These are phyloP conservation scores for Boletellus ananiceps DNA, from an alignment of 768 basidiomycete species.

Conservation along the genomic window DNA sequence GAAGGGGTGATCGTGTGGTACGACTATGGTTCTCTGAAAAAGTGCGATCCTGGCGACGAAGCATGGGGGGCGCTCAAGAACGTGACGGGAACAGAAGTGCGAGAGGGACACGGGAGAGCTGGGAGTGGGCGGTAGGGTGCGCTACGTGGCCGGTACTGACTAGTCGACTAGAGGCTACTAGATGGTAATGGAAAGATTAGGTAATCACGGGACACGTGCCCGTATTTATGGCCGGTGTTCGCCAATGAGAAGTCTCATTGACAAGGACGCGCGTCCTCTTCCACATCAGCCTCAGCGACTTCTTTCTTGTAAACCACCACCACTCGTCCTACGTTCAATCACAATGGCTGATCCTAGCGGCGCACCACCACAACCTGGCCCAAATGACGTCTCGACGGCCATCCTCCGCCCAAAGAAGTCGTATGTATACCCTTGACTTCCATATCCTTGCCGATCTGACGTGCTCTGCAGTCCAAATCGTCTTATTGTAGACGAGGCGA, in stretches of 20 bases:
- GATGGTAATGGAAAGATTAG: conserved; percentile 10
- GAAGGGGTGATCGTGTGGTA: conserved; percentile 72
- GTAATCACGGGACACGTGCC: conserved; percentile 4
- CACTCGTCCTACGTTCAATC: conserved; percentile 4
- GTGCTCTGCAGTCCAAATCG: conserved; percentile 78
- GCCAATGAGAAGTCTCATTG: neutral
- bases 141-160: neutral
- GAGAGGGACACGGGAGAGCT: conserved; percentile 9
- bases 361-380: conserved; percentile 76
- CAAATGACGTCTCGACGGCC: conserved; percentile 89
- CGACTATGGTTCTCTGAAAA: conserved; percentile 63
- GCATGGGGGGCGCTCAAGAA: conserved; percentile 33
- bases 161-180: neutral
- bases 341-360: conserved; percentile 80
- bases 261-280: conserved; percentile 31
- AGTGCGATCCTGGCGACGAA: conserved; percentile 57
- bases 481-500: conserved; percentile 93
- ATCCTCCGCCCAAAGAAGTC: conserved; percentile 97
- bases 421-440: conserved; percentile 47
- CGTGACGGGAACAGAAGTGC: conserved; percentile 17
- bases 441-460: conserved; percentile 13
- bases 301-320: conserved; percentile 13
- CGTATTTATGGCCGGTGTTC: neutral
- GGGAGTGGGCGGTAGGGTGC: neutral
- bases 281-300: neutral